Conservation (phyloP, 768 basidiomycete genomes). For the Leccinum arenicola region DNA sequence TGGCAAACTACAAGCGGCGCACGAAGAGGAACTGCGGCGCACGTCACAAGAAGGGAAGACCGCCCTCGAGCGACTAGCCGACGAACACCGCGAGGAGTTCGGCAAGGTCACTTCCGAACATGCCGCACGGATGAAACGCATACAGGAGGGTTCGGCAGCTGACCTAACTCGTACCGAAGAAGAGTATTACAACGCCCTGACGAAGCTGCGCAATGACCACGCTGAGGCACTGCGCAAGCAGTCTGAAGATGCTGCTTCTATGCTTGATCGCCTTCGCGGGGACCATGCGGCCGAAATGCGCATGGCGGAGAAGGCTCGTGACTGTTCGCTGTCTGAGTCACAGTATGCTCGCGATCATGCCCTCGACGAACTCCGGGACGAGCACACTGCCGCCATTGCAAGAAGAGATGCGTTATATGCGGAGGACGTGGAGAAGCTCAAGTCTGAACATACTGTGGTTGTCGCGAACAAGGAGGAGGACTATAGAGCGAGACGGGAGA, state of each 20-base stretch:
- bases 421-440: slow-evolving; percentile 64
- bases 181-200: slow-evolving; percentile 79
- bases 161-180: slow-evolving; percentile 69
- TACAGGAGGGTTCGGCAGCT: slow-evolving; percentile 56
- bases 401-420: slow-evolving; percentile 64
- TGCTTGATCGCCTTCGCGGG: slow-evolving; percentile 67
- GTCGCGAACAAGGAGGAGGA: slow-evolving; percentile 60
- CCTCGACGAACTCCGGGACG: slow-evolving; percentile 67
- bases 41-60: slow-evolving; percentile 55
- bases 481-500: slow-evolving; percentile 38
- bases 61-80: slow-evolving; percentile 43
- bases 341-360: slow-evolving; percentile 62
- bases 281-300: slow-evolving; percentile 75
- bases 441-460: slow-evolving; percentile 56
- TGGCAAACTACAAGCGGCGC: slow-evolving; percentile 52
- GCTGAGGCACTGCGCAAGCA: slow-evolving; percentile 61
- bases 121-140: slow-evolving; percentile 52
- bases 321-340: slow-evolving; percentile 73
- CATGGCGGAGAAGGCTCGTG: slow-evolving; percentile 70
- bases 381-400: slow-evolving; percentile 62
- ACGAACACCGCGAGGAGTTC: slow-evolving; percentile 54
- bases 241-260: slow-evolving; percentile 54
- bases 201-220: slow-evolving; percentile 73
- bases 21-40: slow-evolving; percentile 50
- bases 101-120: slow-evolving; percentile 52